Evolutionary conservation across 257 asterid species (phyloP).

Genomic region (Solanum medicagineum): DNA sequence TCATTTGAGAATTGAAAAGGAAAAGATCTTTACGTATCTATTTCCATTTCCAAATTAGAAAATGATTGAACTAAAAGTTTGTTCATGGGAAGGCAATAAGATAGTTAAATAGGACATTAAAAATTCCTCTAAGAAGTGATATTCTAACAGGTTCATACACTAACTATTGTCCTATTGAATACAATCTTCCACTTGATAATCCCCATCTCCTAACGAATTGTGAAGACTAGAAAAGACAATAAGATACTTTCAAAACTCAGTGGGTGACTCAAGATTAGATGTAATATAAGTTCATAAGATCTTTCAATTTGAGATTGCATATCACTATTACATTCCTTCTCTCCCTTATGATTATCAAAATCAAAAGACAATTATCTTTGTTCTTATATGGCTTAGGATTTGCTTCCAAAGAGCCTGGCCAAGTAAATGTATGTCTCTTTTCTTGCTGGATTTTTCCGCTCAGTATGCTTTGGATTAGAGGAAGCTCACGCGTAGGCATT

Average conservation of each 20-base stretch:
- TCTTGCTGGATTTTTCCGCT: constrained; percentile 94
- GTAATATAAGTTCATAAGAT: not conserved
- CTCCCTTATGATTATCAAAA: not conserved
- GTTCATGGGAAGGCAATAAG: no score
- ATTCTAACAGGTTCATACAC: not conserved
- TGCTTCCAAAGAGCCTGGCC: constrained; percentile 50
- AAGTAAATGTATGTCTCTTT: constrained; percentile 90
- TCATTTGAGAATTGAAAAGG: not conserved
- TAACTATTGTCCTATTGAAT: not conserved
- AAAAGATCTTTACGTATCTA: not conserved
- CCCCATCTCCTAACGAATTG: not conserved
- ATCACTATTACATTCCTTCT: not conserved
- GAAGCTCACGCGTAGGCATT: constrained; percentile 86
- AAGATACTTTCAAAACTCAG: not conserved
- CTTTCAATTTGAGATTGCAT: not conserved
- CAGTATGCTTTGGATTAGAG: constrained; percentile 87
- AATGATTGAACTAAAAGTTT: not conserved
- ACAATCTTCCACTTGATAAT: not conserved
- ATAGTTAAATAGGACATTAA: no score
- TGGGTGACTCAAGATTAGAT: not conserved
- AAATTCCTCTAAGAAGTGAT: not conserved
- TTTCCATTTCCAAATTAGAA: not conserved
- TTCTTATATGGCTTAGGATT: constrained; percentile 30
- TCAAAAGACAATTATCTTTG: not conserved
- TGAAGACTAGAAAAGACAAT: not conserved